Evolutionary conservation across 78 protist genomes (phyloP).

Genomic region (Chrysochromulina tobinii): DNA sequence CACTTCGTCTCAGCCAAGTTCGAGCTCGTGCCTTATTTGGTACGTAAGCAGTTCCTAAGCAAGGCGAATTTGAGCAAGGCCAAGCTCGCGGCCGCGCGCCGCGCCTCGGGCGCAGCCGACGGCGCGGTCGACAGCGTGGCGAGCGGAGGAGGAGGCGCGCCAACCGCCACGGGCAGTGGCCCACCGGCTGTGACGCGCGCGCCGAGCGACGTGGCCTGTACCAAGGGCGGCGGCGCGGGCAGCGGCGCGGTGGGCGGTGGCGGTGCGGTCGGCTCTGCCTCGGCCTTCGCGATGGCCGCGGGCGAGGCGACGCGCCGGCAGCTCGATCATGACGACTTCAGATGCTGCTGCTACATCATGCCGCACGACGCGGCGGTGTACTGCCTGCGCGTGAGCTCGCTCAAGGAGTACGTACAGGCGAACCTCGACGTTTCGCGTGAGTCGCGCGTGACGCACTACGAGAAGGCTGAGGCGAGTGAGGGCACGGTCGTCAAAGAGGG

Average conservation of each 20-base stretch:
- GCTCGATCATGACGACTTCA: background rate
- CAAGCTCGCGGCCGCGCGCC: background rate
- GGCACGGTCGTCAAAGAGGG: background rate
- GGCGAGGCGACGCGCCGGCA: background rate
- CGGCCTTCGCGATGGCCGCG: background rate
- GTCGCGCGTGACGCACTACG: background rate
- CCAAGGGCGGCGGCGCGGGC: no score
- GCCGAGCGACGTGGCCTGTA: no score
- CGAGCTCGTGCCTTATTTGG: slow-evolving; percentile 59
- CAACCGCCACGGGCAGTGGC: background rate
- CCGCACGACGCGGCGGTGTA: slow-evolving; percentile 16
- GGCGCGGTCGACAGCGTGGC: background rate
- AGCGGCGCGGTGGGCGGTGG: no score
- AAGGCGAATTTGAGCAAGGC: background rate
- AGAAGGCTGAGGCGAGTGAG: background rate
- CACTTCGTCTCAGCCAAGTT: slow-evolving; percentile 17
- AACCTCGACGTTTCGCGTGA: background rate
- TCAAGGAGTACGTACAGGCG: slow-evolving; percentile 38
- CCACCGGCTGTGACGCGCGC: background rate
- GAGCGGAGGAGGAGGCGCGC: background rate
- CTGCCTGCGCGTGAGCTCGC: slow-evolving; percentile 51
- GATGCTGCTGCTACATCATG: slow-evolving; percentile 34
- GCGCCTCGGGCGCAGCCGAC: background rate
- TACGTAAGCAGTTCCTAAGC: slow-evolving; percentile 20
- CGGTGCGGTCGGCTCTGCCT: background rate